Conservation (phyloP, 2,329 filamentous ascomycete species). For the Zymoseptoria passerinii region DNA sequence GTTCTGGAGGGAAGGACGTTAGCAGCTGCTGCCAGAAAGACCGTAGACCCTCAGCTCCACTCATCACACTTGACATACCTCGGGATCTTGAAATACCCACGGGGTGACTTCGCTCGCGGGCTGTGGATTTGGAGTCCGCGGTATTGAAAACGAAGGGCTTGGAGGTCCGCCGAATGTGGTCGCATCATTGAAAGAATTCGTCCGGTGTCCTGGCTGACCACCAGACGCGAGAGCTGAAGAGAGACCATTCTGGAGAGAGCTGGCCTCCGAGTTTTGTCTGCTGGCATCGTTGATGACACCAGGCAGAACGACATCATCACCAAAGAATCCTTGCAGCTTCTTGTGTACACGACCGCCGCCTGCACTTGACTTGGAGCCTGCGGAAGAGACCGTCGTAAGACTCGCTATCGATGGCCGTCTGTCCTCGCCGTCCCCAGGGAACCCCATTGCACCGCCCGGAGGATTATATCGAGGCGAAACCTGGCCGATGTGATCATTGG, state of each 20-base stretch:
- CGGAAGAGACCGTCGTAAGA: conserved; percentile 76
- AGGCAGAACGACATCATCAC: conserved; percentile 65
- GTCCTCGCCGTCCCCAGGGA: conserved; percentile 57
- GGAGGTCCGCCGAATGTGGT: conserved; percentile 46
- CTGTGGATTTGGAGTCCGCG: conserved; percentile 57
- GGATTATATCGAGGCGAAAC: conserved; percentile 62
- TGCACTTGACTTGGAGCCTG: conserved; percentile 66
- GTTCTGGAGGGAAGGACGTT: conserved; percentile 13
- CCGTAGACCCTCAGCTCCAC: neutral
- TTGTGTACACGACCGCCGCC: conserved; percentile 61
- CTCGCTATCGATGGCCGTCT: conserved; percentile 82
- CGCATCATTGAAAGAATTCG: conserved; percentile 70
- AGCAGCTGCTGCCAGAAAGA: conserved; percentile 4
- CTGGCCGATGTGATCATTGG: conserved; percentile 61
- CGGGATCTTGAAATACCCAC: conserved; percentile 71
- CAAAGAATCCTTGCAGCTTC: conserved; percentile 85
- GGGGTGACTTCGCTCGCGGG: conserved; percentile 79
- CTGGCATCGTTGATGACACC: conserved; percentile 44
- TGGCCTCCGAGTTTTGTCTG: conserved; percentile 57
- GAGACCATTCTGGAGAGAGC: conserved; percentile 22
- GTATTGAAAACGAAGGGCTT: conserved; percentile 68
- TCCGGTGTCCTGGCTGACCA: conserved; percentile 53
- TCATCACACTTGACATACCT: conserved; percentile 19
- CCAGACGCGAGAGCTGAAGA: conserved; percentile 44
- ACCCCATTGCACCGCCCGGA: conserved; percentile 42